Evolutionary conservation across 768 basidiomycete species (phyloP).

Genomic region (Mycena rosella): DNA sequence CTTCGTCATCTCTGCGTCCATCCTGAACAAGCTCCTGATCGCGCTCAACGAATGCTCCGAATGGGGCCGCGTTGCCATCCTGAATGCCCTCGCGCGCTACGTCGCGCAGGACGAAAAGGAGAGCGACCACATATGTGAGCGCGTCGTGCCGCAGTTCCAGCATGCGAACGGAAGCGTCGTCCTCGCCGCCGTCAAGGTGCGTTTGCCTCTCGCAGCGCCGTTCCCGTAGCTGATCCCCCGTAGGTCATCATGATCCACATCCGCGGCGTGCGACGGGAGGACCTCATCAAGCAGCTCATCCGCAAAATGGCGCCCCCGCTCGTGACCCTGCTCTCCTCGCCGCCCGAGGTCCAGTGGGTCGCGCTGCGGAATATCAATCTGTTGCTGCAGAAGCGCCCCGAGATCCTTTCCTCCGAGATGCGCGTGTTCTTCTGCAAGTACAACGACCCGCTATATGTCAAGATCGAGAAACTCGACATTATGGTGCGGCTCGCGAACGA

Average conservation of each 20-base stretch:
- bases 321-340: slow-evolving; percentile 95
- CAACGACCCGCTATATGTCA: slow-evolving; percentile 98
- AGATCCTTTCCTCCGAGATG: slow-evolving; percentile 95
- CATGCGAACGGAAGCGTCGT: slow-evolving; percentile 97
- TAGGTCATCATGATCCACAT: slow-evolving; percentile 99
- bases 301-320: slow-evolving; percentile 98
- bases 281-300: slow-evolving; percentile 85
- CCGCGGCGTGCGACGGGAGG: slow-evolving; percentile 83
- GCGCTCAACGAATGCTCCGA: slow-evolving; percentile 98
- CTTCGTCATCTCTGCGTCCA: slow-evolving; percentile 85
- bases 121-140: slow-evolving; percentile 98
- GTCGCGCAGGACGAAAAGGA: slow-evolving; percentile 90
- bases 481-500: slow-evolving; percentile 73
- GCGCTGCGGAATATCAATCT: slow-evolving; percentile 97
- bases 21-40: slow-evolving; percentile 91
- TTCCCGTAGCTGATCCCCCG: background rate
- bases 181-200: slow-evolving; percentile 93
- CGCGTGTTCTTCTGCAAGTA: slow-evolving; percentile 99
- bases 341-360: slow-evolving; percentile 99
- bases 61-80: slow-evolving; percentile 96
- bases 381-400: slow-evolving; percentile 92
- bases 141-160: slow-evolving; percentile 98
- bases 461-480: slow-evolving; percentile 98
- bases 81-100: slow-evolving; percentile 90
- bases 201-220: background rate